Conservation (phyloP, 139 green algal species). For the Tetratostichococcus sp. region DNA sequence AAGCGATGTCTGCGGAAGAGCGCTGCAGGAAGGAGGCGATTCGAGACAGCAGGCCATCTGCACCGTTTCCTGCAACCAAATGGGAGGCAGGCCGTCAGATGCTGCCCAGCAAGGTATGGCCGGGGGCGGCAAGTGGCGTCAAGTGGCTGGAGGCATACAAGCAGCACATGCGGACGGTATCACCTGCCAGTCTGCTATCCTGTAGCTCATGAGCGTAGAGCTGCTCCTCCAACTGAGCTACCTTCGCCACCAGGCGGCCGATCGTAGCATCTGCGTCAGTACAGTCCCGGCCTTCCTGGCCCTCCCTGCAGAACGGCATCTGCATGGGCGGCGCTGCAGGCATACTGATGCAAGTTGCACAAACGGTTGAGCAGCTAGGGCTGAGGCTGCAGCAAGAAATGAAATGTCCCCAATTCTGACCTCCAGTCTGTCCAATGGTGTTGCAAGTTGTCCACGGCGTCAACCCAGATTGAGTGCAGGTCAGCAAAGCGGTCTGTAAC, state of each 20-base stretch:
- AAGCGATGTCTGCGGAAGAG: neutral
- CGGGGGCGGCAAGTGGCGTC: no score
- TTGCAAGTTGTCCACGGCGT: no score
- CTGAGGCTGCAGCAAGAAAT: no score
- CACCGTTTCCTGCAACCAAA: neutral
- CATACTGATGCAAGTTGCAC: neutral
- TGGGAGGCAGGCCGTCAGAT: no score
- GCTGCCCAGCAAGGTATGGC: no score
- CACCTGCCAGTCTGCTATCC: neutral
- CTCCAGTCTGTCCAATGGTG: no score
- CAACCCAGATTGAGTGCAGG: no score
- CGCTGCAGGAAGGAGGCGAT: neutral
- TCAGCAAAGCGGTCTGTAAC: no score
- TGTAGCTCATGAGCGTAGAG: constrained; percentile 14
- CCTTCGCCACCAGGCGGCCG: constrained; percentile 23
- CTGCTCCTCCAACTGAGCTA: constrained; percentile 39
- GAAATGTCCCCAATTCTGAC: no score
- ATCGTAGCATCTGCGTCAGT: neutral
- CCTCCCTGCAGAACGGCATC: neutral
- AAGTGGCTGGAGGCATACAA: no score
- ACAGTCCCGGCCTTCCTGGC: neutral
- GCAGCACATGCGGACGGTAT: no score
- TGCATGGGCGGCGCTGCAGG: neutral
- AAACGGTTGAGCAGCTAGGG: neutral
- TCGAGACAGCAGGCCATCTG: neutral